Conservation (phyloP, 768 basidiomycete genomes). For the Naganishia friedmannii region DNA sequence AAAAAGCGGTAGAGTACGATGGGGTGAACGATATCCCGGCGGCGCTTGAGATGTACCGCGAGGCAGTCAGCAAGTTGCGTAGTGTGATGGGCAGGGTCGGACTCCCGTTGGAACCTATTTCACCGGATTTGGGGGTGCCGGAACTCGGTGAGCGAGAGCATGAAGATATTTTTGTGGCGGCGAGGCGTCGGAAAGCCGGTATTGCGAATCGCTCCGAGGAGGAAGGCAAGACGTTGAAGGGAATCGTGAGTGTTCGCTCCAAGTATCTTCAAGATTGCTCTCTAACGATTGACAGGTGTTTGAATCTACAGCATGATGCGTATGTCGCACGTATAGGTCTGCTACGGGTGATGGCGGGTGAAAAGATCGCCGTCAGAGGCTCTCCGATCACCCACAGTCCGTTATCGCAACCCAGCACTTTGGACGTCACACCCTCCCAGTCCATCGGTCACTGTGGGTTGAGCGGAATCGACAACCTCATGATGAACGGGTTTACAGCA, state of each 20-base stretch:
- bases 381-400: not conserved
- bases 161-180: slow-evolving; percentile 25
- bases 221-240: slow-evolving; percentile 47
- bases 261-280: not conserved
- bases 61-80: slow-evolving; percentile 45
- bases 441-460: not conserved
- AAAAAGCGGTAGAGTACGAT: slow-evolving; percentile 49
- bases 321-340: slow-evolving; percentile 50
- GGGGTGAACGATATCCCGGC: slow-evolving; percentile 48
- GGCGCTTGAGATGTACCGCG: slow-evolving; percentile 44
- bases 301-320: slow-evolving; percentile 46
- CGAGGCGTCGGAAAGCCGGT: slow-evolving; percentile 28
- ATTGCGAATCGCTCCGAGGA: slow-evolving; percentile 33
- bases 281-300: not conserved
- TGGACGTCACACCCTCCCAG: not conserved
- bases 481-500: not conserved
- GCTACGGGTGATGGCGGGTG: slow-evolving; percentile 32
- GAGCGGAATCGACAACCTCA: not conserved
- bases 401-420: not conserved
- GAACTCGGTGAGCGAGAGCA: slow-evolving; percentile 28
- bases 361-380: too few species aligned
- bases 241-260: slow-evolving; percentile 43
- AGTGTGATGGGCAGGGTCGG: slow-evolving; percentile 50
- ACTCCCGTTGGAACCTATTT: slow-evolving; percentile 36
- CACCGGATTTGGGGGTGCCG: slow-evolving; percentile 22